Base-by-base conservation (phyloP, 345 rosid species). In the Gossypium longicalyx region DNA sequence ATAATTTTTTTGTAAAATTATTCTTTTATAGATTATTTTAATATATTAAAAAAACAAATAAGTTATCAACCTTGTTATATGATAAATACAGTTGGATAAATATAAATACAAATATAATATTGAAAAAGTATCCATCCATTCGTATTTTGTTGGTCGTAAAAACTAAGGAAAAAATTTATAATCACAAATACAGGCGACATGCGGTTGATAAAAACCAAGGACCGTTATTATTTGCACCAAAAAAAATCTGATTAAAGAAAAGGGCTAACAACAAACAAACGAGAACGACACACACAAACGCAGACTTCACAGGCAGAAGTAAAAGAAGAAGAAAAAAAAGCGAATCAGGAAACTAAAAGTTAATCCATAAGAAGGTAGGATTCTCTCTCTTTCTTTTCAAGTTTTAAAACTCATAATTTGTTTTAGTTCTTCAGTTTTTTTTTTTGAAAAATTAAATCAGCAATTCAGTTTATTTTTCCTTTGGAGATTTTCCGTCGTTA, bases 311-410 rank as follows among this genome's bases (percentile, higher is more conserved):
- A 70, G 23, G 43, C 7, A 34, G 41, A 34, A 34, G 38, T 29
- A 29, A 1, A 34, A 34, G 41, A 34, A 54, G 23, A 56, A 65
- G 65, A 17, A 70, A 64, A 2, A 44, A 60, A 61, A 12, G 23
- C 10, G 51, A 17, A 49, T 7, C 25, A 7, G 17, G 44, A 43
- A 72, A 23, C 63, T 3, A 23, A 22, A 70, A n/a, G 22, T 1
- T 17, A 48, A 38, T 38, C 5, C 43, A 52, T 78, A 63, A 43
- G 72, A 7, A 76, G 80, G 74, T 78, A 52, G 78, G 51, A 73
- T 22, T 56, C 59, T 54, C 9, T 9, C 9, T n/a, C 4, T 19
- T 6, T 7, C 17, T 56, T 44, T 43, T 17, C 17, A 54, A 15
- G 27, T 47, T 57, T 13, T 15, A 15, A 52, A 3, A 52, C 8